These are phyloP conservation scores for Kodamaea jinghongensis DNA, from an alignment of 805 yeast species.

Conservation along the genomic window DNA sequence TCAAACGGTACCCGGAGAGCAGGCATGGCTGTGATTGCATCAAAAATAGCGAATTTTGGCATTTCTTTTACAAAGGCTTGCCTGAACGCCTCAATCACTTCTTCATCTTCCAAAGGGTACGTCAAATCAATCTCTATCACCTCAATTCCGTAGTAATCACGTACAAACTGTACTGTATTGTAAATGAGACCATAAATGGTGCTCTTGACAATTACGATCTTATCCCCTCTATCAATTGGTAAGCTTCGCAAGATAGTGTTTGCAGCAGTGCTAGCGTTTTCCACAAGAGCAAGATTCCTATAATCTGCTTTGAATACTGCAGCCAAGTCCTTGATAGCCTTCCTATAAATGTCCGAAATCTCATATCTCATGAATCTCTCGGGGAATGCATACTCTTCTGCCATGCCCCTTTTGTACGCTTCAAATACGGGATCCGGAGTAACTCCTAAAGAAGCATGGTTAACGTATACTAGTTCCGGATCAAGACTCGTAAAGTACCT, in stretches of 20 bases:
- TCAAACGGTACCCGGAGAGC: constrained; percentile 58
- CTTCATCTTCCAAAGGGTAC: constrained; percentile 17
- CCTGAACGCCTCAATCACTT: constrained; percentile 23
- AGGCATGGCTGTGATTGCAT: constrained; percentile 63
- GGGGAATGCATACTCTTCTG: constrained; percentile 37
- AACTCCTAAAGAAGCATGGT: constrained; percentile 66
- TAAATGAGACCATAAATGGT: constrained; percentile 55
- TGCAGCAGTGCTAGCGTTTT: constrained; percentile 61
- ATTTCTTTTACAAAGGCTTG: constrained; percentile 17
- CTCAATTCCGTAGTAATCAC: constrained; percentile 18
- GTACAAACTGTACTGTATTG: constrained; percentile 44
- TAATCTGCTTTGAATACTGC: constrained; percentile 45
- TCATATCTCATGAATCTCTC: constrained; percentile 41
- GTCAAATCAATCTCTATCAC: constrained; percentile 16
- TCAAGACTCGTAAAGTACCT: constrained; percentile 45
- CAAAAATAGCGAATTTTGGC: constrained; percentile 49
- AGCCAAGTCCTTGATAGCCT: constrained; percentile 37
- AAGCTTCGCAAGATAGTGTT: constrained; percentile 55
- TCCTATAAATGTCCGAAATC: constrained; percentile 25
- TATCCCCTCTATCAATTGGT: constrained; percentile 52
- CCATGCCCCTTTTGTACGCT: constrained; percentile 25
- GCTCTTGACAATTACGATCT: constrained; percentile 41
- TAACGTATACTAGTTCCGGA: constrained; percentile 43
- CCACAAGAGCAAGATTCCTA: constrained; percentile 49
- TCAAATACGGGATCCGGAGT: constrained; percentile 49